These are phyloP conservation scores for Allomyces macrogynus DNA, from an alignment of 192 early-diverging fungal species.

Conservation along the genomic window DNA sequence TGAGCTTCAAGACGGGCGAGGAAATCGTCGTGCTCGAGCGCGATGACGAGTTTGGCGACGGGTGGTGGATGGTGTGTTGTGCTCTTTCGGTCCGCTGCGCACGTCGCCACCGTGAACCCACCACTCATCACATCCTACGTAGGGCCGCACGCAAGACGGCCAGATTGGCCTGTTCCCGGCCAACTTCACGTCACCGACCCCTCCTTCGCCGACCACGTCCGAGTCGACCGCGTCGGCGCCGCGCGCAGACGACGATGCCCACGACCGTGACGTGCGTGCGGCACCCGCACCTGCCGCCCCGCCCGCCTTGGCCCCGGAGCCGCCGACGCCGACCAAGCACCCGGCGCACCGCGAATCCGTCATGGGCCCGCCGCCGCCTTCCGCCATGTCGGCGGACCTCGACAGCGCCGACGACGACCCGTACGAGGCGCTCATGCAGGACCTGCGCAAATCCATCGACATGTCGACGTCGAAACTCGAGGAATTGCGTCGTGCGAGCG, in stretches of 20 bases:
- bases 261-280: too few species aligned
- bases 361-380: too few species aligned
- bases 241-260: too few species aligned
- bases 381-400: background rate
- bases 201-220: background rate
- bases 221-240: background rate
- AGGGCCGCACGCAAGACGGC: slow-evolving; percentile 46
- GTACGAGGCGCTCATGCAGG: background rate
- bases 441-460: slow-evolving; percentile 1
- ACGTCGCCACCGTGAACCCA: background rate
- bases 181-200: slow-evolving; percentile 16
- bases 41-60: slow-evolving; percentile 47
- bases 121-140: background rate
- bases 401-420: background rate
- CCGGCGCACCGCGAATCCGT: background rate
- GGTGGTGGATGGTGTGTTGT: slow-evolving; percentile 51
- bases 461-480: background rate
- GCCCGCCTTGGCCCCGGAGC: too few species aligned
- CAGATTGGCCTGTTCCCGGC: slow-evolving; percentile 52
- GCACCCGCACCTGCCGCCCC: too few species aligned
- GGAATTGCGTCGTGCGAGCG: background rate
- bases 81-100: background rate
- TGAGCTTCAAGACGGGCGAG: slow-evolving; percentile 40
- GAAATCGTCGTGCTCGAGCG: slow-evolving; percentile 45
- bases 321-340: background rate